Base-by-base conservation (phyloP, 83 land plant genomes). In the Picea engelmannii region DNA sequence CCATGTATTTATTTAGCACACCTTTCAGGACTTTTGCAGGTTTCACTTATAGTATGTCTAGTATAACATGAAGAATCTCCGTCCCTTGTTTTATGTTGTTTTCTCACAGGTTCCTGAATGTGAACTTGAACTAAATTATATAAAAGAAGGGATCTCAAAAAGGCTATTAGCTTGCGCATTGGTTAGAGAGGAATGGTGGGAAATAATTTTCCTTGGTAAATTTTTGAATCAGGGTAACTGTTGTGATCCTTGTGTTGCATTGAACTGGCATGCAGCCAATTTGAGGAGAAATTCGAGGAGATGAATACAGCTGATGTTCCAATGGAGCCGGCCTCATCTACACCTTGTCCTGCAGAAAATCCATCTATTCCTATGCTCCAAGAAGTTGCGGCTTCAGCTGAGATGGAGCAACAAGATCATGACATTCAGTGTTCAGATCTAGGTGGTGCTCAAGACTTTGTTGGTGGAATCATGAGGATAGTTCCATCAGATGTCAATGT, bases 201-300 rank as follows among this genome's bases (percentile, higher is more conserved):
- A 52, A 52, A 52, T 52, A 52, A 52, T 52, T 52, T 10, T 52
- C 55, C 55, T 52, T 52, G 55, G 12, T 52, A 52, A 52, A 52
- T 52, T 52, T 52, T 52, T 52, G 55, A 52, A 52, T 52, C 55
- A 52, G 55, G 55, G 55, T 52, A 52, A 52, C 55, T 52, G 12
- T 52, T 10, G 55, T 52, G 55, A 52, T 52, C 55, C 13, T 62
- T 78, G 18, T 17, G 10, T 62, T 62, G 35, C 67, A 62, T 23
- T 64, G 12, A 67, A 17, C 23, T 80, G 58, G 76, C 24, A 42
- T 71, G 76, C 60, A 96, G 98, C 82, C 96, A 91, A 86, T 96
- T 96, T 88, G 95, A 94, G 82, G 97, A 88, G 84, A 96, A 93
- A 82, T 90, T 96, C 84, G 97, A 96, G 85, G 99, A 93, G 76